Percentiles rank a stretch among this genome's conserved stretches.
phyloP scores from a whole-genome alignment of 495 filamentous ascomycete species.

The Penicillium robsamsonii region DNA sequence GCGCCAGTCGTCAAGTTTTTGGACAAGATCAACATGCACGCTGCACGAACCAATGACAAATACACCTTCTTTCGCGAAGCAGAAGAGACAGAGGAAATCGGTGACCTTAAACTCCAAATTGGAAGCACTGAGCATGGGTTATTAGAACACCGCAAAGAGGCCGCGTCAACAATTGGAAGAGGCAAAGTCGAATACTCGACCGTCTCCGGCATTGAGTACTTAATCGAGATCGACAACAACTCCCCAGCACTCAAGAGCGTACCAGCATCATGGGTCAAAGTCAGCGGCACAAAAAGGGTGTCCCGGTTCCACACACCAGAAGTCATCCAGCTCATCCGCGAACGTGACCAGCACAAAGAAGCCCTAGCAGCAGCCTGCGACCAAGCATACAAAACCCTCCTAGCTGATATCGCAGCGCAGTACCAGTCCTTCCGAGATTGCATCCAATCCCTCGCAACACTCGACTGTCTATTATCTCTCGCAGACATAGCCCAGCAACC shows the following conservation, averaged over 20 bases:
- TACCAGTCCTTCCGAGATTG: slow-evolving; percentile 90
- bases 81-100: slow-evolving; percentile 81
- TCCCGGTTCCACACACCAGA: slow-evolving; percentile 94
- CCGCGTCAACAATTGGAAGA: slow-evolving; percentile 66
- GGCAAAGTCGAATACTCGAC: slow-evolving; percentile 73
- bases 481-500: slow-evolving; percentile 80
- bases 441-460: slow-evolving; percentile 76
- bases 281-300: slow-evolving; percentile 88
- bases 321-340: slow-evolving; percentile 74
- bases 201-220: slow-evolving; percentile 86
- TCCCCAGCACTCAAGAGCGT: slow-evolving; percentile 70
- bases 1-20: slow-evolving; percentile 69
- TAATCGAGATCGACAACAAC: slow-evolving; percentile 84
- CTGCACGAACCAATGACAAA: slow-evolving; percentile 85
- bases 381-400: slow-evolving; percentile 68
- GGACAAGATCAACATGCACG: slow-evolving; percentile 80
- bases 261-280: slow-evolving; percentile 90
- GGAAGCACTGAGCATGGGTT: slow-evolving; percentile 85
- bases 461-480: slow-evolving; percentile 89
- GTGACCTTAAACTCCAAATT: slow-evolving; percentile 87
- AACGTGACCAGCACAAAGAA: slow-evolving; percentile 95
- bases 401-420: slow-evolving; percentile 68
- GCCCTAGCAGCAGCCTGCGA: slow-evolving; percentile 90
- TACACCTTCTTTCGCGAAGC: slow-evolving; percentile 89
- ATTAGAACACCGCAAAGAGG: slow-evolving; percentile 67